Base-by-base conservation (phyloP, 495 filamentous ascomycete species). In the Collariella sp. region DNA sequence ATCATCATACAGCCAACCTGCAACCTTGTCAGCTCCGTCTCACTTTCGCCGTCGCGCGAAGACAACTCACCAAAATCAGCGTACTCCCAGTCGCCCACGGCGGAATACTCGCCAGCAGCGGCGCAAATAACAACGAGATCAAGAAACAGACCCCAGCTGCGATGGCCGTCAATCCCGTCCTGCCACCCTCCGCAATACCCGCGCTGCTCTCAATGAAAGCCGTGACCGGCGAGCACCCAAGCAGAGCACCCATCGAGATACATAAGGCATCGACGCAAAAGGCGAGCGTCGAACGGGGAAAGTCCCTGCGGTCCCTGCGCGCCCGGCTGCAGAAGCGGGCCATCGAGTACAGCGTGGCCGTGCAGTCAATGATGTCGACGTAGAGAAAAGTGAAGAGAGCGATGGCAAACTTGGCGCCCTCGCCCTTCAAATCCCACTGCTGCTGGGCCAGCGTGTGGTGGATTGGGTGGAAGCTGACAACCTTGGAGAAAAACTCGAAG, bases 341-440 rank as follows among this genome's bases (percentile, higher is more conserved):
- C 86, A 93, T 89, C 22, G 86, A 87, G 71, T 90, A 91, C 44
- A 83, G 65, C 5, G 80, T 83, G 33, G 80, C 80, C 6, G 80
- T 82, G 59, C 75, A 76, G 57, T 83, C 80, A 48, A 83, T 78
- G 50, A 91, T 89, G 68, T 93, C 88, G 49, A 93, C 88, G 59
- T 93, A 91, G 55, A 90, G 78, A 64, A 93, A 91, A 13, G 88
- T 91, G 60, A 93, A 82, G 38, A 91, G 80, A 2, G 87, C 87
- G 13, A 91, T 68, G 33, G 78, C 82, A 63, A 93, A 89, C 54
- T 71, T 63, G 36, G 80, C 79, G 7, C 69, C 70, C 9, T 70
- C 64, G 5, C 63, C 68, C 2, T 20, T 23, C 13, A 91, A 62
- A 61, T 84, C 64, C 86, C 86, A 91, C 15, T 88, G 70, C 57